Evolutionary conservation across 2,329 filamentous ascomycete genomes (phyloP).

Genomic region (Calonectria henricotiae): DNA sequence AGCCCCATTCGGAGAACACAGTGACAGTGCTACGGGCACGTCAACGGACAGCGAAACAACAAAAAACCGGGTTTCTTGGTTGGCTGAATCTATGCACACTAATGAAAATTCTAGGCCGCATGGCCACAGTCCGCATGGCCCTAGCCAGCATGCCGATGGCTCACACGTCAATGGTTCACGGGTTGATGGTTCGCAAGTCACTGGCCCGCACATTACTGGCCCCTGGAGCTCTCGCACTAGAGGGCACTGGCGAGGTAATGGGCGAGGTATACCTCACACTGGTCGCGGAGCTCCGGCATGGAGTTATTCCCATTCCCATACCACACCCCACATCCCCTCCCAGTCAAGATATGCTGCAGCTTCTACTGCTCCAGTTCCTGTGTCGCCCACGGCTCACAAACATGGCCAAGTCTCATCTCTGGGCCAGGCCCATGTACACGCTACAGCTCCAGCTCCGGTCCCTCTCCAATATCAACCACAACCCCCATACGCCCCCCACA

Average conservation of each 20-base stretch:
- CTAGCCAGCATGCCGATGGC: too few relatives aligned
- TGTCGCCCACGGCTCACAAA: not conserved
- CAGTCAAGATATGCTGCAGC: not conserved
- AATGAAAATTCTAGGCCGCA: conserved; percentile 7
- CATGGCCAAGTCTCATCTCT: not conserved
- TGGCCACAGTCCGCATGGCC: not conserved
- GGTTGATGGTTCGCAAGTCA: not conserved
- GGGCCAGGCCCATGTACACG: not conserved
- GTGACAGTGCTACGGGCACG: conserved; percentile 10
- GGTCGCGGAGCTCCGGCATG: not conserved
- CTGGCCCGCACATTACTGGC: not conserved
- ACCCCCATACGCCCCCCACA: conserved; percentile 33
- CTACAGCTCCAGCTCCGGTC: not conserved
- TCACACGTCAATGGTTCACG: too few relatives aligned
- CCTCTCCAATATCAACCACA: not conserved
- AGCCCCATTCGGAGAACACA: not conserved
- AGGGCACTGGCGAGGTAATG: conserved; percentile 6
- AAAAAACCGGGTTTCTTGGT: conserved; percentile 5
- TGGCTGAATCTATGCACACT: conserved; percentile 29
- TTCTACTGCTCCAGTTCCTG: not conserved
- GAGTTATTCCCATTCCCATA: conserved; percentile 9
- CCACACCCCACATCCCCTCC: not conserved
- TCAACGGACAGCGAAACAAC: conserved; percentile 39
- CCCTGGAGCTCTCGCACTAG: not conserved
- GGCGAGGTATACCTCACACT: not conserved